Base-by-base conservation (phyloP, 2,329 filamentous ascomycete species). In the Alternaria infectoria region DNA sequence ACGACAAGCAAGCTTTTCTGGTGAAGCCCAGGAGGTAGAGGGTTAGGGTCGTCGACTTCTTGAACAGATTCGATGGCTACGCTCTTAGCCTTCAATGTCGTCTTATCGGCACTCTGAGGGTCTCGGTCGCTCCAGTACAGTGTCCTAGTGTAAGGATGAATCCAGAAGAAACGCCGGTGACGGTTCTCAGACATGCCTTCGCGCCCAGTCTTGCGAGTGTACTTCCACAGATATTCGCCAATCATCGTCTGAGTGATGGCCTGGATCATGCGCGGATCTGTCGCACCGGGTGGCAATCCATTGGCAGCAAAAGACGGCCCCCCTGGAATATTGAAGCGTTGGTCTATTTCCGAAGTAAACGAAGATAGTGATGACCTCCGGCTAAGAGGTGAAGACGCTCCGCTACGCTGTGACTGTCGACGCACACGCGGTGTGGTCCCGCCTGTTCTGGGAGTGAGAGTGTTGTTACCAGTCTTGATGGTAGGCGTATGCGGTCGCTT, bases 221-320 rank as follows among this genome's bases (percentile, higher is more conserved):
- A 99, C 80, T 99, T 99, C 96, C 96, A 99, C 44, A 99, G 85
- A 79, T 95, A 98, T 79, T 99, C 96, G 59, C 96, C 96, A 76
- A 99, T 98, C 96, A 99, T 99, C 17, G 96, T 98, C 81, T 99
- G 95, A 3, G 96, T 99, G 69, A 99, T 97, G 52, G 96, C 96
- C 82, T 97, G 93, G 71, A 99, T 98, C 93, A 99, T 97, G 72
- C 95, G 92, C 66, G 95, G 95, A 81, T 99, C 96, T 6, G 93
- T 97, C 67, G 88, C 87, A 19, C 77, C 74, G 23, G 89, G 84
- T 10, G 89, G 88, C 64, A 96, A 87, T 13, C 90, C 90, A 50
- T 84, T 80, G 26, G 85, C 83, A 45, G 65, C 64, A 62, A 79
- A 85, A 46, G 87, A 87, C 17, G 69, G 69, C 15, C 67, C 66